Evolutionary conservation across 2,329 filamentous ascomycete genomes (phyloP), one percentile per base, ranked within the genome.

Genomic region (Fusarium camptoceras): DNA sequence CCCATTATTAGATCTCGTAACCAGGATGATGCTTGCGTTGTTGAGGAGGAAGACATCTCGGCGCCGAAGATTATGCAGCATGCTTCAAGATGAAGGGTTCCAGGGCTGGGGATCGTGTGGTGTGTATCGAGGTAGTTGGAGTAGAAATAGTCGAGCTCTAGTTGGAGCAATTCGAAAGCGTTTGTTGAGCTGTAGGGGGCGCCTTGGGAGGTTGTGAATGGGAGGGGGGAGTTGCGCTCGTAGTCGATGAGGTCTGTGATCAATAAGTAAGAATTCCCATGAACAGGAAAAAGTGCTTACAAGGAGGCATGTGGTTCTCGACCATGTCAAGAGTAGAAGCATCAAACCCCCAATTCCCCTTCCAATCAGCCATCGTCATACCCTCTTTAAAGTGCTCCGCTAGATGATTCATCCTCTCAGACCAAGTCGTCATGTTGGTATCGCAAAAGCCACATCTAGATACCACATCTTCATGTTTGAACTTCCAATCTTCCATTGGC

Each of bases 401-500:
- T 1, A 84, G 68, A 64, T 84, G 82, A 22, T 82, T 78, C 0
- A 76, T 75, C 30, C 82, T 67, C 5, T 76, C 69, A 1, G 73
- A 71, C 82, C 82, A 84, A 3, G 78, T 78, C 37, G 77, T 73
- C 73, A 83, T 76, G 0, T 67, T 55, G 8, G 75, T 65, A 11
- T 76, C 76, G 44, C 82, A 84, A 62, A 84, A 83, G 15, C 82
- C 82, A 49, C 82, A 84, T 2, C 80, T 72, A 0, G 82, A 83
- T 6, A 72, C 64, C 12, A 83, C 78, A 6, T 78, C 70, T 6
- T 79, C 76, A 2, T 76, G 77, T 1, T 72, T 75, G 0, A 76
- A 71, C 64, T 78, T 81, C 82, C 82, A 84, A 1, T 56, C 54
- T 8, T 80, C 79, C 80, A 74, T 89, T 71, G 85, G 85, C 83